Evolutionary conservation across 208 protist species (phyloP).

Genomic region (Acanthamoeba quina): DNA sequence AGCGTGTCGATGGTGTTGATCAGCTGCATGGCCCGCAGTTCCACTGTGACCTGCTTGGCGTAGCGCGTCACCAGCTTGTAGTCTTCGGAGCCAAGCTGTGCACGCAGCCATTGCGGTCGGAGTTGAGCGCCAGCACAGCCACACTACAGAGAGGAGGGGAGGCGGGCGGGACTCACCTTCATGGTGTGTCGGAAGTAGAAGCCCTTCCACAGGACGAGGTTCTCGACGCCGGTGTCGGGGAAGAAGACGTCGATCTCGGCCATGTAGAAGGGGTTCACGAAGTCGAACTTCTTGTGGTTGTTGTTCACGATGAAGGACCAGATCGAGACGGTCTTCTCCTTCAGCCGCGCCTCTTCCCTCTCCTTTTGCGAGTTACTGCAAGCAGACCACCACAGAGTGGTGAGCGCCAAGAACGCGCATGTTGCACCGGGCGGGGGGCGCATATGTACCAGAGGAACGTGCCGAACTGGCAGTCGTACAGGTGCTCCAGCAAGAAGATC

Average conservation of each 20-base stretch:
- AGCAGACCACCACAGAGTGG: background rate
- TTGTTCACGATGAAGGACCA: slow-evolving; percentile 70
- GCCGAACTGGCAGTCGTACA: slow-evolving; percentile 91
- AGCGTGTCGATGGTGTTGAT: slow-evolving; percentile 47
- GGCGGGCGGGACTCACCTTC: background rate
- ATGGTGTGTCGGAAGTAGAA: slow-evolving; percentile 54
- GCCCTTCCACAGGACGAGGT: slow-evolving; percentile 64
- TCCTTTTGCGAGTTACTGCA: slow-evolving; percentile 71
- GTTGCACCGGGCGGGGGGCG: background rate
- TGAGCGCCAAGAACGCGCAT: too few relatives aligned
- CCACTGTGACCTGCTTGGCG: slow-evolving; percentile 45
- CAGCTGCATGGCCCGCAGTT: slow-evolving; percentile 61
- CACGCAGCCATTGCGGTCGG: too few relatives aligned
- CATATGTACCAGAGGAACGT: slow-evolving; percentile 81
- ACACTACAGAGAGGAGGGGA: background rate
- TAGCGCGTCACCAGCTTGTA: slow-evolving; percentile 24
- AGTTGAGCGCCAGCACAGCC: too few relatives aligned
- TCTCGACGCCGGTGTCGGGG: slow-evolving; percentile 47
- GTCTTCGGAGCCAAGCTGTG: background rate
- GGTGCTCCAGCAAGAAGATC: slow-evolving; percentile 89
- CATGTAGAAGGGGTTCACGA: slow-evolving; percentile 61
- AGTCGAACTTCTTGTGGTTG: slow-evolving; percentile 41
- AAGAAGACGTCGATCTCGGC: slow-evolving; percentile 52
- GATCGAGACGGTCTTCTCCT: slow-evolving; percentile 67
- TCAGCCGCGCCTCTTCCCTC: slow-evolving; percentile 18